Percentiles rank a stretch among this genome's conserved stretches.
Conservation (phyloP, 805 yeast genomes). For the Yarrowia sp. region DNA sequence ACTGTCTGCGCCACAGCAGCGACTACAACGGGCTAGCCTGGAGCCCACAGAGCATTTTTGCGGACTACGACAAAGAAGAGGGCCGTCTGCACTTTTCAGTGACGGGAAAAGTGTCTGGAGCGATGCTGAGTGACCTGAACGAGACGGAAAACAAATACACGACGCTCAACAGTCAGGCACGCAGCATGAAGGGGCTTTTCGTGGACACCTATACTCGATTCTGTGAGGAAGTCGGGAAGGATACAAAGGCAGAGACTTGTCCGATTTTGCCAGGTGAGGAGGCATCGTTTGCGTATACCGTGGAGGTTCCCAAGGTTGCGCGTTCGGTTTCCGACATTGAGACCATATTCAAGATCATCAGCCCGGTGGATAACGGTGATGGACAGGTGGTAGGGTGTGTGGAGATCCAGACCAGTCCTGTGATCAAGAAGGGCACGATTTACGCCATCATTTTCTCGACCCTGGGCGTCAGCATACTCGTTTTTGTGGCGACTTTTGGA, state of each 20-base stretch:
- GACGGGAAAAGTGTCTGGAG: conserved; percentile 41
- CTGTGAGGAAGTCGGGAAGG: conserved; percentile 42
- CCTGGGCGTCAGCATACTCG: conserved; percentile 53
- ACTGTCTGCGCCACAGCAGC: conserved; percentile 8
- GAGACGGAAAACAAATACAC: conserved; percentile 45
- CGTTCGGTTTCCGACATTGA: conserved; percentile 41
- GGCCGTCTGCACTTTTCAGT: conserved; percentile 38
- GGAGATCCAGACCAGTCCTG: conserved; percentile 59
- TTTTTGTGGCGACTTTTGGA: conserved; percentile 12
- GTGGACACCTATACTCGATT: conserved; percentile 44
- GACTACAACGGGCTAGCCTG: not conserved
- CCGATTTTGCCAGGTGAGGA: conserved; percentile 45
- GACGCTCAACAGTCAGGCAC: conserved; percentile 43
- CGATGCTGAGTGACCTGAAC: conserved; percentile 42
- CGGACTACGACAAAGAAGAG: not conserved
- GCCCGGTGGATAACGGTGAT: conserved; percentile 45
- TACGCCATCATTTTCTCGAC: conserved; percentile 53
- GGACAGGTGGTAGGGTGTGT: conserved; percentile 57
- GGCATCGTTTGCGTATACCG: conserved; percentile 42
- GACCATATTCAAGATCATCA: conserved; percentile 35
- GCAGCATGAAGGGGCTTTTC: conserved; percentile 15
- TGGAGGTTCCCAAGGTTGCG: conserved; percentile 41
- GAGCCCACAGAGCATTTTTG: conserved; percentile 22
- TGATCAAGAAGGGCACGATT: conserved; percentile 52
- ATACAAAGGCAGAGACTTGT: conserved; percentile 41